Percentiles rank a stretch among this genome's conserved stretches.
Conservation (phyloP, 768 basidiomycete genomes). For the Clathrus columnatus region DNA sequence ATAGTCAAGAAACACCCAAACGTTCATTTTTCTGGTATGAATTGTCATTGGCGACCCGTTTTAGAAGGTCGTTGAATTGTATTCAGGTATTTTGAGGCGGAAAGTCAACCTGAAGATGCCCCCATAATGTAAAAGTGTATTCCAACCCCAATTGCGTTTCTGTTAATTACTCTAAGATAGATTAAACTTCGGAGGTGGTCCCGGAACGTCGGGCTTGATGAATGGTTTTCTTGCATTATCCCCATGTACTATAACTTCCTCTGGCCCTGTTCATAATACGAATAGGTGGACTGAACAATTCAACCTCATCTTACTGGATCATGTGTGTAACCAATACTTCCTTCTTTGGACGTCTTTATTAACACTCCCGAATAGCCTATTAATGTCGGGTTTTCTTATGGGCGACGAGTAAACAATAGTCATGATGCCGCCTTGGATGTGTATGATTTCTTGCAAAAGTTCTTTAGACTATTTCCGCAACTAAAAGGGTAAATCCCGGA, state of each 20-base stretch:
- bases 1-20: conserved; percentile 19
- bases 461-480: conserved; percentile 22
- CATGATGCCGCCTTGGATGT: conserved; percentile 24
- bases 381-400: conserved; percentile 29
- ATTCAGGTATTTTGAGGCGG: conserved; percentile 26
- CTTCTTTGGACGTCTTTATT: neutral
- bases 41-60: neutral
- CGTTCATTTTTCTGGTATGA: conserved; percentile 14
- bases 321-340: conserved; percentile 1
- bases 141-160: neutral
- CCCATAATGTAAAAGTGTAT: conserved; percentile 23
- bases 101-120: conserved; percentile 20
- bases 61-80: neutral
- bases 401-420: conserved; percentile 25
- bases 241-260: conserved; percentile 18
- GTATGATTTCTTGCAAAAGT: conserved; percentile 30
- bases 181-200: conserved; percentile 29
- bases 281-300: conserved; percentile 12
- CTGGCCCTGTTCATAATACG: conserved; percentile 20
- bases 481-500: conserved; percentile 1
- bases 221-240: conserved; percentile 23
- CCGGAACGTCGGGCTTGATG: conserved; percentile 24
- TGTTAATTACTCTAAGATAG: conserved; percentile 10
- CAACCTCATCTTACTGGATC: conserved; percentile 12
- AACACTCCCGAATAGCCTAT: conserved; percentile 19